Conservation (phyloP, 768 basidiomycete genomes). For the Leucosporidium scottii region DNA sequence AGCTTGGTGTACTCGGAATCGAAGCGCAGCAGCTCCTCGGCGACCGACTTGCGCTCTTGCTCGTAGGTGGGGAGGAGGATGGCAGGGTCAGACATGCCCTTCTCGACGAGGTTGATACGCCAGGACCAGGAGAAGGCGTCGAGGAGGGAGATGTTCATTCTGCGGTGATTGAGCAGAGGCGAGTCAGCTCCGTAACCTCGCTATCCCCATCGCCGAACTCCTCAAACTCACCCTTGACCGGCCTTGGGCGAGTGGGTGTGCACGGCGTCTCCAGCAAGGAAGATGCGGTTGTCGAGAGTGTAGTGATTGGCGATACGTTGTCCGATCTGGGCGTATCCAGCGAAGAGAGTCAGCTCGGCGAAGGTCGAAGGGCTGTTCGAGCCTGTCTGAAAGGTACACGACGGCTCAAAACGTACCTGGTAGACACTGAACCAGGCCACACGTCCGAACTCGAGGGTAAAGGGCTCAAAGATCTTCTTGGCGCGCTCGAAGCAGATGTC, state of each 20-base stretch:
- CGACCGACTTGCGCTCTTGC: conserved; percentile 35
- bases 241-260: conserved; percentile 40
- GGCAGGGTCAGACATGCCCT: conserved; percentile 32
- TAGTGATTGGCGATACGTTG: conserved; percentile 38
- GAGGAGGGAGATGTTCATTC: conserved; percentile 39
- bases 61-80: conserved; percentile 38
- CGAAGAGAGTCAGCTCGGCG: not conserved
- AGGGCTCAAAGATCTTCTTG: conserved; percentile 37
- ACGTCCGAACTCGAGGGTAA: conserved; percentile 37
- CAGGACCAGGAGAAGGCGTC: conserved; percentile 38
- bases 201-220: too few species aligned
- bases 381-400: too few species aligned
- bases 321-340: conserved; percentile 35
- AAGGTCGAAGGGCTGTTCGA: too few species aligned
- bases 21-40: conserved; percentile 37
- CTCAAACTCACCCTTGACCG: conserved; percentile 22
- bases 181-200: not conserved
- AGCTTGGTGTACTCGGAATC: conserved; percentile 37
- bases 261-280: conserved; percentile 37
- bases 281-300: conserved; percentile 37
- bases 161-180: not conserved
- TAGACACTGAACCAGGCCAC: conserved; percentile 39
- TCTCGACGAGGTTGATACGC: conserved; percentile 40
- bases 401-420: conserved; percentile 14
- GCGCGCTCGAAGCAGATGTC: conserved; percentile 37